phyloP scores from a whole-genome alignment of 75 land plant species.

The Cunninghamia lanceolata region DNA sequence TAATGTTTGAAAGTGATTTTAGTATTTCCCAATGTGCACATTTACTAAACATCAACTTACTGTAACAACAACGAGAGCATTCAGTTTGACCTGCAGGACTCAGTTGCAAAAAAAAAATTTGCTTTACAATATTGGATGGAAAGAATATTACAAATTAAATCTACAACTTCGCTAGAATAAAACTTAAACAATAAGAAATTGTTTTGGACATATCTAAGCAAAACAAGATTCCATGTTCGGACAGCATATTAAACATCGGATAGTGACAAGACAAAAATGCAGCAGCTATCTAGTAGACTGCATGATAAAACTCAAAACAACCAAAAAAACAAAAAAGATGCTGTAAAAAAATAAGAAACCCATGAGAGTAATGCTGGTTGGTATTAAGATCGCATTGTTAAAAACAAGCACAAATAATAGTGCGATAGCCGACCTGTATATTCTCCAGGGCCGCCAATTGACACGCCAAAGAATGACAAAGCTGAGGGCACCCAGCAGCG shows the following conservation, averaged over 20 bases:
- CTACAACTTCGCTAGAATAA: not conserved
- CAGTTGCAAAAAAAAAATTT: not conserved
- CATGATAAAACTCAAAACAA: not conserved
- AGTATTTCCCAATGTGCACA: not conserved
- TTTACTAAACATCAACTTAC: not conserved
- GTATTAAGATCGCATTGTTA: not conserved
- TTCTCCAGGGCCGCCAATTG: slow-evolving; percentile 98
- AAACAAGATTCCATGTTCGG: not conserved
- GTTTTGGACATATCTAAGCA: not conserved
- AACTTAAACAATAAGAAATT: not conserved
- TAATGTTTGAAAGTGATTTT: not conserved
- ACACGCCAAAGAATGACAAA: slow-evolving; percentile 78
- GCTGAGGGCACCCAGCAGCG: slow-evolving; percentile 60
- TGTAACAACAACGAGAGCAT: not conserved
- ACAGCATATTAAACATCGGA: not conserved
- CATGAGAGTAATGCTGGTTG: not conserved
- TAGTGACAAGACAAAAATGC: not conserved
- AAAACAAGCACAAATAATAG: not conserved
- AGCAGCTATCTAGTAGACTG: not conserved
- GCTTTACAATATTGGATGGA: not conserved
- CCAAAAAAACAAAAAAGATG: not conserved
- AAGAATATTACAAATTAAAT: not conserved
- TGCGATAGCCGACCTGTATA: slow-evolving; percentile 63
- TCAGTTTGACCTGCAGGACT: not conserved
- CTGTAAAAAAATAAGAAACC: not conserved